These are phyloP conservation scores for Trichoderma hamatum DNA, from an alignment of 2,329 filamentous ascomycete species.

Conservation along the genomic window DNA sequence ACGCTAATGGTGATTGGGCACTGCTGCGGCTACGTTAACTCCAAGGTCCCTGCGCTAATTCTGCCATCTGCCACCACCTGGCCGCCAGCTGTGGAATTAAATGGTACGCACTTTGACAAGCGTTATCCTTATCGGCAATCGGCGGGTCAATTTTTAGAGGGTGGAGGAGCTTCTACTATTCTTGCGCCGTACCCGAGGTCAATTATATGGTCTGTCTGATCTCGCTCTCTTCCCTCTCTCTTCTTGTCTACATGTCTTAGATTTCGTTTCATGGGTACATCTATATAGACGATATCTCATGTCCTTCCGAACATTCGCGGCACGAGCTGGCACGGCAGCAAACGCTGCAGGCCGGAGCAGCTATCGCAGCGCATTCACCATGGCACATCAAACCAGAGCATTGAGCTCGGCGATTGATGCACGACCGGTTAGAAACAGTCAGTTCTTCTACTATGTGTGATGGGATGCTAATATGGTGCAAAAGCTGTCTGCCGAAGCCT, in stretches of 20 bases:
- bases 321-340: slow-evolving; percentile 57
- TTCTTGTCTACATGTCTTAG: slow-evolving; percentile 41
- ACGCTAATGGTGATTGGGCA: slow-evolving; percentile 36
- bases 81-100: slow-evolving; percentile 24
- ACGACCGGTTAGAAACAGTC: slow-evolving; percentile 32
- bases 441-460: background rate
- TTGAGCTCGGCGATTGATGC: slow-evolving; percentile 58
- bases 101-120: slow-evolving; percentile 22
- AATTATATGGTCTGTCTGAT: background rate
- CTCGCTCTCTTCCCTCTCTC: background rate
- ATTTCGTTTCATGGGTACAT: slow-evolving; percentile 41
- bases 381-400: slow-evolving; percentile 83
- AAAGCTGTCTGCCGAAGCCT: slow-evolving; percentile 43
- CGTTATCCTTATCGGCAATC: slow-evolving; percentile 25
- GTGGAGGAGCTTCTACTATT: slow-evolving; percentile 17
- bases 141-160: slow-evolving; percentile 25
- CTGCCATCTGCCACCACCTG: slow-evolving; percentile 8
- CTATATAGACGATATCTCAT: slow-evolving; percentile 49
- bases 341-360: slow-evolving; percentile 48
- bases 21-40: background rate
- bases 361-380: slow-evolving; percentile 53
- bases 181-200: slow-evolving; percentile 13
- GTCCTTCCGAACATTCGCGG: slow-evolving; percentile 58
- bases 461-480: slow-evolving; percentile 24
- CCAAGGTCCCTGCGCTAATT: background rate